These are phyloP conservation scores for Lanmaoa rubissima DNA, from an alignment of 768 basidiomycete genomes.

Conservation along the genomic window DNA sequence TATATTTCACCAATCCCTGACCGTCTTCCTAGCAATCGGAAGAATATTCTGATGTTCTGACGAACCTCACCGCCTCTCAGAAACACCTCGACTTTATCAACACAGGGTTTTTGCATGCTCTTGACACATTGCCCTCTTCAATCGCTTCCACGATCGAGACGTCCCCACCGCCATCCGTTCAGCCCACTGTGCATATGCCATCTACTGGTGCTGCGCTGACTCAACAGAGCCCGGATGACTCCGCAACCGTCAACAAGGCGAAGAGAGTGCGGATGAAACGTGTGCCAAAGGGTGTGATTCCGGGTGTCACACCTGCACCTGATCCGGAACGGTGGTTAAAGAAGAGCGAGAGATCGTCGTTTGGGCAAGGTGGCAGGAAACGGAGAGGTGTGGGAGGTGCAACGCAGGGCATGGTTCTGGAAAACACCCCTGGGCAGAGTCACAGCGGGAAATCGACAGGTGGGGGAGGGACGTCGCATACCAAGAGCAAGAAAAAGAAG, in stretches of 20 bases:
- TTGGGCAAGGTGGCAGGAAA: constrained; percentile 48
- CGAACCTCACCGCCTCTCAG: constrained; percentile 80
- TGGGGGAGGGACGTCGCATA: constrained; percentile 36
- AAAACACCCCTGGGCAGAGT: constrained; percentile 20
- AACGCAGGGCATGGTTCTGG: constrained; percentile 58
- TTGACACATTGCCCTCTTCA: constrained; percentile 57
- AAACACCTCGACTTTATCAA: constrained; percentile 83
- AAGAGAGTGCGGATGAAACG: constrained; percentile 61
- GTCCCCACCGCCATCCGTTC: constrained; percentile 54
- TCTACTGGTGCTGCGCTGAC: constrained; percentile 24
- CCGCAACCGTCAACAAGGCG: constrained; percentile 37
- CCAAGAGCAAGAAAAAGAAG: constrained; percentile 70
- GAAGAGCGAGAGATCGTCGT: constrained; percentile 74
- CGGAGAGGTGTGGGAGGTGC: constrained; percentile 59
- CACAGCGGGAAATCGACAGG: constrained; percentile 36
- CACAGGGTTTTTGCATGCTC: constrained; percentile 59
- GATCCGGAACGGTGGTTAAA: constrained; percentile 89
- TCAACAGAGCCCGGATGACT: constrained; percentile 32
- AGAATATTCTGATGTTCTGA: constrained; percentile 84
- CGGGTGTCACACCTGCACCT: constrained; percentile 77
- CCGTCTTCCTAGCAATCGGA: constrained; percentile 61
- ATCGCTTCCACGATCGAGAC: constrained; percentile 57
- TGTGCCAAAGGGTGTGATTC: constrained; percentile 71
- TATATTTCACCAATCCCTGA: background rate
- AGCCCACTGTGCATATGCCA: constrained; percentile 28